These are phyloP conservation scores for Penicillium fimorum DNA, from an alignment of 495 filamentous ascomycete species.

Conservation along the genomic window DNA sequence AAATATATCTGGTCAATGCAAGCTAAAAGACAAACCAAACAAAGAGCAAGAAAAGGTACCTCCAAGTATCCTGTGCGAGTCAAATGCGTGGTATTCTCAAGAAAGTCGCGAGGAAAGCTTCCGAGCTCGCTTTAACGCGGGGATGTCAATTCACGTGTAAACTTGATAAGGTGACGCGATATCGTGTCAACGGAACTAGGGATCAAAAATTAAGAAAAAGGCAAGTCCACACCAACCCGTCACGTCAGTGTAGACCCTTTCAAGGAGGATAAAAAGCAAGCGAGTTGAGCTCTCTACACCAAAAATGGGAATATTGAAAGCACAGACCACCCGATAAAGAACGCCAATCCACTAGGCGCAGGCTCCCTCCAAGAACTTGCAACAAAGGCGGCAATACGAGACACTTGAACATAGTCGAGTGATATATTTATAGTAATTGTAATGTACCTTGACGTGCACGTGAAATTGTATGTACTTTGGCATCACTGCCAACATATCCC, in stretches of 20 bases:
- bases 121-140: neutral
- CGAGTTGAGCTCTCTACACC: neutral
- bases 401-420: neutral
- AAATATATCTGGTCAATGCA: neutral
- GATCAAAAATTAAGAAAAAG: neutral
- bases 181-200: neutral
- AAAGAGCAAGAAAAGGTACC: neutral
- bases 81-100: neutral
- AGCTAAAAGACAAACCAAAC: neutral
- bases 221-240: neutral
- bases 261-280: neutral
- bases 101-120: neutral
- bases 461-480: neutral
- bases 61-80: neutral
- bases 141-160: neutral
- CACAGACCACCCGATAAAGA: constrained; percentile 1
- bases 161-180: neutral
- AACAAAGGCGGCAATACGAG: neutral
- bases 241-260: neutral
- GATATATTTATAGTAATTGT: neutral
- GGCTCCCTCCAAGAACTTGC: neutral
- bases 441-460: neutral
- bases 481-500: neutral
- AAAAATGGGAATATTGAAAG: neutral
- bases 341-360: neutral